A percentile compares a stretch with the other conserved stretches of the same genome.
Conservation (phyloP, 345 rosid species). For the Draba incana region DNA sequence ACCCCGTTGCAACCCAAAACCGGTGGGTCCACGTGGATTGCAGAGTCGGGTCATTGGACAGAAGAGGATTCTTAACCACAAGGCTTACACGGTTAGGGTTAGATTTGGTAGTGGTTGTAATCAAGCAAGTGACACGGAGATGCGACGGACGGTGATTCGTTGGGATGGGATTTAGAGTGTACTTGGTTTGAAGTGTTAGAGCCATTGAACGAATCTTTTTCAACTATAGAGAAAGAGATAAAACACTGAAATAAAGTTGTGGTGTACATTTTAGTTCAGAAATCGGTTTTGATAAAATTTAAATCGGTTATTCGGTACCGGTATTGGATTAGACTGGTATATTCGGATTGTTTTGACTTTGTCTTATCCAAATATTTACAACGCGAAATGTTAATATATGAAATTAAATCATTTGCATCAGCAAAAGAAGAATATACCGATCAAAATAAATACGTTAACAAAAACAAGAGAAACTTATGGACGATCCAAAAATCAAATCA, state of each 20-base stretch:
- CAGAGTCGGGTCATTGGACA: constrained; percentile 50
- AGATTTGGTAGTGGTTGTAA: constrained; percentile 46
- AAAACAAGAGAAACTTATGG: background rate
- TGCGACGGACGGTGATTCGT: constrained; percentile 17
- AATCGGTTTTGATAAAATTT: no score
- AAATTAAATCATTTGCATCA: no score
- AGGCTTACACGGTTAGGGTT: constrained; percentile 36
- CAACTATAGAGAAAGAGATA: background rate
- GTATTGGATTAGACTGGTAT: no score
- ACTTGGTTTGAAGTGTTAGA: constrained; percentile 46
- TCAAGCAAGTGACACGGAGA: constrained; percentile 38
- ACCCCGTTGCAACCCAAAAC: constrained; percentile 65
- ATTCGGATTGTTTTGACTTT: no score
- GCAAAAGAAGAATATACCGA: constrained; percentile 1
- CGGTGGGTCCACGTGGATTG: constrained; percentile 78
- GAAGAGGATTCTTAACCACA: constrained; percentile 33
- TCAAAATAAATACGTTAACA: background rate
- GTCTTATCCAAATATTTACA: no score
- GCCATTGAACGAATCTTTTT: constrained; percentile 47
- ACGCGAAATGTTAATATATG: no score
- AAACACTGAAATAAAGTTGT: no score
- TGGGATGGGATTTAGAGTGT: constrained; percentile 35
- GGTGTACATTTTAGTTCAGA: no score
- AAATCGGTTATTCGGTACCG: no score
- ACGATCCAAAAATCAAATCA: background rate